Base-by-base conservation (phyloP, 805 yeast genomes). In the Yamadazyma ubonensis region DNA sequence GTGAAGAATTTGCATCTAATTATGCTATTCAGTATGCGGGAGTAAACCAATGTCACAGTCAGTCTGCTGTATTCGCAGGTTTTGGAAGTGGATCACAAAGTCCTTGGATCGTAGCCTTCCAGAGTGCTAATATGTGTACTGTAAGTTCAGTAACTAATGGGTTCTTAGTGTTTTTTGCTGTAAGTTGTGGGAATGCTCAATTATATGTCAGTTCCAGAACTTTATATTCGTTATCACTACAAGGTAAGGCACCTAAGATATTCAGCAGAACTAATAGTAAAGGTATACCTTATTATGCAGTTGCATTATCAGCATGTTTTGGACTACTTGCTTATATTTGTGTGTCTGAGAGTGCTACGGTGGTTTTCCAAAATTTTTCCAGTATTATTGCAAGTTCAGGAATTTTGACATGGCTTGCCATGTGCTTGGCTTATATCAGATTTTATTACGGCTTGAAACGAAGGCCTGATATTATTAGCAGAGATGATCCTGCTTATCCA, bases 211-310 rank as follows among this genome's bases (percentile, higher is more conserved):
- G 68, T 27, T 66, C 73, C 3, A 56, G 75, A 39, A 69, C 75
- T 2, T 43, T 65, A 34, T 69, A 69, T 47, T 67, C 73, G 4
- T 49, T 69, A 36, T 60, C 73, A 5, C 50, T 69, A 59, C 58
- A 76, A 68, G 58, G 80, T 65, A 54, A 79, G 51, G 84, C 83
- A 1, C 91, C 93, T 15, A 63, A 63, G 22, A 55, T 76, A 28
- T 79, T 86, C 51, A 70, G 79, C 5, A 55, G 65, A 16, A 84
- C 93, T 58, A 75, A 78, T 36, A 65, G 70, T 17, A 59, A 61
- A 18, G 95, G 95, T 3, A 85, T 83, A 10, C 96, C 96, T 0
- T 80, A 80, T 55, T 67, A 69, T 42, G 76, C 91, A 10, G 90
- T 86, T 2, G 46, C 83, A 23, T 75, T 80, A 43, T 72, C 89